A percentile compares a stretch with the other conserved stretches of the same genome.
These are phyloP conservation scores for Botryosphaeria dothidea DNA, from an alignment of 2,329 filamentous ascomycete species.

Conservation along the genomic window DNA sequence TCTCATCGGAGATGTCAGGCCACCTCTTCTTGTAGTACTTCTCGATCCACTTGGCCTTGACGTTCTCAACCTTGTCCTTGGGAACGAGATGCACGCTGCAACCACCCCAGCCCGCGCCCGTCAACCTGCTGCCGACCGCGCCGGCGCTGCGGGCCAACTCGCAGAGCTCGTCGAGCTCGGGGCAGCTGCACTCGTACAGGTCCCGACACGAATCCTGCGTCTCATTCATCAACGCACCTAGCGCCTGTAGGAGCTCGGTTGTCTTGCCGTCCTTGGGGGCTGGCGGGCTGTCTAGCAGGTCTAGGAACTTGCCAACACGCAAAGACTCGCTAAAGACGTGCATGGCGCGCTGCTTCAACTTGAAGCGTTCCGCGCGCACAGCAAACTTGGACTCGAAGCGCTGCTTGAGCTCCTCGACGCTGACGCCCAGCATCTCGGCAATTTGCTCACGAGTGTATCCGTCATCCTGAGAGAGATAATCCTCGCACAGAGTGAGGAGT, in stretches of 20 bases:
- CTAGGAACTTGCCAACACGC: slow-evolving; percentile 81
- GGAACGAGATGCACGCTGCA: slow-evolving; percentile 94
- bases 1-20: slow-evolving; percentile 68
- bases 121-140: slow-evolving; percentile 80
- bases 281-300: slow-evolving; percentile 59
- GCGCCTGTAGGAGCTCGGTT: slow-evolving; percentile 67
- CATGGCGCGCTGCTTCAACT: slow-evolving; percentile 80
- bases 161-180: slow-evolving; percentile 90
- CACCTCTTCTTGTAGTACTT: slow-evolving; percentile 80
- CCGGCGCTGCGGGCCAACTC: slow-evolving; percentile 75
- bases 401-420: slow-evolving; percentile 69
- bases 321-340: slow-evolving; percentile 91
- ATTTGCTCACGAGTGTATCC: slow-evolving; percentile 91
- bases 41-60: slow-evolving; percentile 74
- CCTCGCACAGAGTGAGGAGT: slow-evolving; percentile 68
- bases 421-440: slow-evolving; percentile 67
- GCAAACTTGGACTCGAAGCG: slow-evolving; percentile 87
- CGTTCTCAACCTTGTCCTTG: slow-evolving; percentile 73
- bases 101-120: slow-evolving; percentile 94
- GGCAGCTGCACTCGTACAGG: slow-evolving; percentile 87
- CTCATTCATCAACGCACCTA: slow-evolving; percentile 84
- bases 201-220: slow-evolving; percentile 87
- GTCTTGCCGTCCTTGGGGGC: slow-evolving; percentile 51
- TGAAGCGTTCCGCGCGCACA: slow-evolving; percentile 83
- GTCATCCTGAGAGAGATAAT: slow-evolving; percentile 73